These are phyloP conservation scores for Cardamine chenopodiifolia DNA, from an alignment of 345 rosid species.

Conservation along the genomic window DNA sequence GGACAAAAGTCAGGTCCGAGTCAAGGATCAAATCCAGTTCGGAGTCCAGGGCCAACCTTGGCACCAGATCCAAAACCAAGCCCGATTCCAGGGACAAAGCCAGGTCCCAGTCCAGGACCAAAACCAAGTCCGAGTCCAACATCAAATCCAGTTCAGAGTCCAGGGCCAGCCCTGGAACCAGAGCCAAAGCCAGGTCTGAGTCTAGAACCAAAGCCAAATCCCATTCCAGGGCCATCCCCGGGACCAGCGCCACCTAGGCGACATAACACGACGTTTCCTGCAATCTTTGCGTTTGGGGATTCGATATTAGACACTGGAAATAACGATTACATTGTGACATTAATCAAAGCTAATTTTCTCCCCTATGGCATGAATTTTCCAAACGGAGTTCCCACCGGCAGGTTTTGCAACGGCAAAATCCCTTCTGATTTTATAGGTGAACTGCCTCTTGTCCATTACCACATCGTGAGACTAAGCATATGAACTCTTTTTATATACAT, in stretches of 20 bases:
- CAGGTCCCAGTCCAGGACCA: background rate
- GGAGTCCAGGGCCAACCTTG: background rate
- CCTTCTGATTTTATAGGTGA: slow-evolving; percentile 59
- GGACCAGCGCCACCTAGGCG: background rate
- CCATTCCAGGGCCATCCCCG: background rate
- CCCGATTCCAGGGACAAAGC: background rate
- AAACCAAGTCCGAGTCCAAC: slow-evolving; percentile 10
- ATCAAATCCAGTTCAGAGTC: background rate
- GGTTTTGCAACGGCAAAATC: slow-evolving; percentile 57
- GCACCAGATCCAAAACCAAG: background rate
- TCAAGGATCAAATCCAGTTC: background rate
- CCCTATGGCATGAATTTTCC: slow-evolving; percentile 61
- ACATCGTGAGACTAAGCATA: background rate
- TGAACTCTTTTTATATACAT: background rate
- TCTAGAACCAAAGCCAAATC: background rate
- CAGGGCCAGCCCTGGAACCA: background rate
- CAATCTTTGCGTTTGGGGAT: slow-evolving; percentile 55
- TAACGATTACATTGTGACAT: slow-evolving; percentile 49
- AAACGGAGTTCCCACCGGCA: slow-evolving; percentile 54
- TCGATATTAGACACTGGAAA: slow-evolving; percentile 66
- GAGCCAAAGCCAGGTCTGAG: background rate
- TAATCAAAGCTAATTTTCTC: slow-evolving; percentile 50
- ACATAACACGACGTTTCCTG: slow-evolving; percentile 41
- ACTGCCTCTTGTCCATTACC: background rate
- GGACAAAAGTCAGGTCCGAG: background rate